Evolutionary conservation across 2,329 filamentous ascomycete species (phyloP), one percentile per base, ranked within the genome.

Genomic region (Emmonsiellopsis sp.): DNA sequence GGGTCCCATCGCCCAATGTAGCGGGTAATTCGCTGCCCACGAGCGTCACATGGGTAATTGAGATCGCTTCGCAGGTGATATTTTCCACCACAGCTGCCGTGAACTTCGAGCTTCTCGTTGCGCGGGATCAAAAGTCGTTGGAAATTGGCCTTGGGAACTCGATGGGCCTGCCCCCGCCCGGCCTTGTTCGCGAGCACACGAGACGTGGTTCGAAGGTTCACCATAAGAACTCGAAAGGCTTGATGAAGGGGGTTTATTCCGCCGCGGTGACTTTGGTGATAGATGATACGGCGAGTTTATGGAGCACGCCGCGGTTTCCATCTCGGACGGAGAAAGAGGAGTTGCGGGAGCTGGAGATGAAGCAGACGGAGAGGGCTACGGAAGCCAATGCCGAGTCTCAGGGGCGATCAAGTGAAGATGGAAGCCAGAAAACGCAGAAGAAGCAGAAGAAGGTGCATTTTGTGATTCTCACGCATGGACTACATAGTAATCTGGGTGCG

Each of bases 401-500:
- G 5, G 10, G 11, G 34, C 11, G 37, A 35, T 44, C 56, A n/a
- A 50, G 53, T 16, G 57, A 47, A n/a, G 58, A 59, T n/a, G 52
- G 57, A 11, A 59, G 62, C 5, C 54, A 62, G 11, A 65, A 51
- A 58, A 66, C 54, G 58, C 65, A 69, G 43, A 77, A 72, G 58
- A 86, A 84, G 66, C 79, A 79, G 60, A 89, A 89, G 71, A 92
- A 86, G 59, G 78, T 98, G 2, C 93, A 98, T 67, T 75, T 98
- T 42, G 93, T 98, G 26, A 78, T 98, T 35, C 73, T 98, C 49
- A 97, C 93, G 0, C 93, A 98, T 72, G 93, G 93, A 0, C 71
- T 98, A 58, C 93, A 98, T 69, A 95, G 92, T 70, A 98, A 98
- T 67, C 78, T 96, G 10, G 89, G 93, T 5, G 87, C 90, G 20